phyloP scores from a whole-genome alignment of 129 eudicot species.

The Gnaphalium uliginosum region DNA sequence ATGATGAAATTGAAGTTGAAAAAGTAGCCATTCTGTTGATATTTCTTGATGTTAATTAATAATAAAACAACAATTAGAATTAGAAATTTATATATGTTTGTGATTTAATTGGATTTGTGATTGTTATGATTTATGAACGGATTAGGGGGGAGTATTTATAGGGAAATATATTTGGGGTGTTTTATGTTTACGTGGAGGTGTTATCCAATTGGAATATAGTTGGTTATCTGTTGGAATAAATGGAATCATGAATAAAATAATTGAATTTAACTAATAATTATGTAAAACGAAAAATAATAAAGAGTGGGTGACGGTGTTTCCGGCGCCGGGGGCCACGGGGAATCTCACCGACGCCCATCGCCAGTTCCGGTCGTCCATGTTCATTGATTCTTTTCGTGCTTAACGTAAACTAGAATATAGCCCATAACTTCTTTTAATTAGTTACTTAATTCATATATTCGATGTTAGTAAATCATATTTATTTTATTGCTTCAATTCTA shows the following conservation, averaged over 20 bases:
- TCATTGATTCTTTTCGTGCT: slow-evolving; percentile 14
- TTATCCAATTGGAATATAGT: slow-evolving; percentile 13
- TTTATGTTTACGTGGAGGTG: neutral
- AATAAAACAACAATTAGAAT: neutral
- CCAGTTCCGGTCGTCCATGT: slow-evolving; percentile 28
- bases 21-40: neutral
- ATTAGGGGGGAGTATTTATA: neutral
- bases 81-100: neutral
- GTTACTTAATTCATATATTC: neutral
- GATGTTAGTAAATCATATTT: too few species aligned
- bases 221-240: slow-evolving; percentile 13
- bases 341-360: slow-evolving; percentile 19
- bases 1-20: slow-evolving; percentile 23
- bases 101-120: neutral
- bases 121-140: neutral
- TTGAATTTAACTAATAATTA: neutral
- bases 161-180: neutral
- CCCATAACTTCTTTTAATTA: neutral
- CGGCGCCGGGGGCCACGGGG: slow-evolving; percentile 21
- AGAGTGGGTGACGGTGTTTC: slow-evolving; percentile 12
- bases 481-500: too few species aligned
- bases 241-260: neutral
- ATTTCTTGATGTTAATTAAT: neutral
- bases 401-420: too few species aligned
- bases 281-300: neutral